Evolutionary conservation across 371 early-diverging fungal genomes (phyloP).

Genomic region (Cokeromyces recurvatus): DNA sequence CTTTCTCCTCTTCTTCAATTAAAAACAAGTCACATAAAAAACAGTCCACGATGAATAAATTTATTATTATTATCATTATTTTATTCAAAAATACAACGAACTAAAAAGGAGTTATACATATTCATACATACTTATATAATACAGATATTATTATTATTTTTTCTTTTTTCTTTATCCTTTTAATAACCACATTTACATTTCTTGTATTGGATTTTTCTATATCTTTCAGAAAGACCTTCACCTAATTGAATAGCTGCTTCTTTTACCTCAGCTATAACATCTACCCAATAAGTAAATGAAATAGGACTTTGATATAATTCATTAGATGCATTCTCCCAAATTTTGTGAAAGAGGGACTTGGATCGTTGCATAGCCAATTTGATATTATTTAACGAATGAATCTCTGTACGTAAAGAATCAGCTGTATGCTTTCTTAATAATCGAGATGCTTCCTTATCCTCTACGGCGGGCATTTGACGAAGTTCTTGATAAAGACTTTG

Average conservation of each 20-base stretch:
- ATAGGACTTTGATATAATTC: conserved; percentile 13
- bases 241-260: conserved; percentile 5
- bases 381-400: conserved; percentile 2
- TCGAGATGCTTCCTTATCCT: not conserved
- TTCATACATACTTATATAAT: no score
- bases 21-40: no score
- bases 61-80: no score
- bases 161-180: no score
- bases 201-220: not conserved
- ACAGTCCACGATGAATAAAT: no score
- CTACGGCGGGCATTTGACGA: not conserved
- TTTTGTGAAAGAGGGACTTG: not conserved
- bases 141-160: no score
- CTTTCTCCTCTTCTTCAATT: no score
- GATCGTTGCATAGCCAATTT: not conserved
- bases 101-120: no score
- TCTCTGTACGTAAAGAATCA: not conserved
- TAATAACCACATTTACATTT: no score
- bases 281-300: conserved; percentile 10
- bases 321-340: conserved; percentile 5
- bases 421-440: conserved; percentile 5
- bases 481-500: conserved; percentile 1
- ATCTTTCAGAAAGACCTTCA: not conserved
- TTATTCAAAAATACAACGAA: no score
- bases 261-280: conserved; percentile 6